These are phyloP conservation scores for Trypanosomatidae sp. DNA, from an alignment of 208 protist genomes.

Conservation along the genomic window DNA sequence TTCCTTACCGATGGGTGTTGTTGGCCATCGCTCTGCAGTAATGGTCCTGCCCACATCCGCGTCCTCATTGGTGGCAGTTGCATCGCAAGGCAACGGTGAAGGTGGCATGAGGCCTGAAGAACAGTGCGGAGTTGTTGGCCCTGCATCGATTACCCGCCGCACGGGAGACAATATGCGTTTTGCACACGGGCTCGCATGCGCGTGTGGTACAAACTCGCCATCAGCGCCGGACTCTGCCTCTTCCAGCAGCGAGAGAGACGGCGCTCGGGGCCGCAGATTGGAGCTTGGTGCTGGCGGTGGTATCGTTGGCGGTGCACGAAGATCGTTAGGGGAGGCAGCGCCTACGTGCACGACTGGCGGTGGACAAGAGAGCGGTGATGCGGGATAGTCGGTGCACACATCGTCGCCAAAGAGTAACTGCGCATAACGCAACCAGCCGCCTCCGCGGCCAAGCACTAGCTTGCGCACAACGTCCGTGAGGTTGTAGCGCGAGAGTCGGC, in stretches of 20 bases:
- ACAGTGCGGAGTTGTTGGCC: background rate
- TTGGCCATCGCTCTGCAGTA: background rate
- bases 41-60: background rate
- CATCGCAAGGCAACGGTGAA: background rate
- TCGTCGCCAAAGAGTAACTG: slow-evolving; percentile 14
- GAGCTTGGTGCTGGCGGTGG: background rate
- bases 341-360: background rate
- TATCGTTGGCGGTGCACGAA: background rate
- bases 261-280: background rate
- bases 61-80: background rate
- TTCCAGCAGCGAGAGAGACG: slow-evolving; percentile 6
- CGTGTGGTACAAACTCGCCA: background rate
- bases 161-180: background rate
- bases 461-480: slow-evolving; percentile 21
- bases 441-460: slow-evolving; percentile 29
- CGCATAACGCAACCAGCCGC: slow-evolving; percentile 8
- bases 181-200: background rate
- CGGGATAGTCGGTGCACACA: background rate
- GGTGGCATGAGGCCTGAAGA: background rate
- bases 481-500: slow-evolving; percentile 17
- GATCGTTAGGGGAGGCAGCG: background rate
- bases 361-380: background rate
- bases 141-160: background rate
- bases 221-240: background rate
- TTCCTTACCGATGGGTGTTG: background rate